Evolutionary conservation across 2,329 filamentous ascomycete genomes (phyloP).

Genomic region (Xylaria sp.): DNA sequence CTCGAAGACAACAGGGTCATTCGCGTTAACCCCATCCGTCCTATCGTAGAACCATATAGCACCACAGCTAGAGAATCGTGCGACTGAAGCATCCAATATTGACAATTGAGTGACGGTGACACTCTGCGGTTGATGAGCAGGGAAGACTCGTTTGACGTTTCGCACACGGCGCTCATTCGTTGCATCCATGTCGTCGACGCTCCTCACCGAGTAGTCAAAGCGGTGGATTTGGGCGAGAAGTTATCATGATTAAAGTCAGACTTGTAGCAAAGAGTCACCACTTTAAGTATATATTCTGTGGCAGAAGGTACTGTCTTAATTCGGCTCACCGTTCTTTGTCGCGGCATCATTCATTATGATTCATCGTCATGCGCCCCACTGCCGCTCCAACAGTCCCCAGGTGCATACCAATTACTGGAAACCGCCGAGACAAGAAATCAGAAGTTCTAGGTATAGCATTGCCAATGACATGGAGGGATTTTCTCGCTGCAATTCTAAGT

Average conservation of each 20-base stretch:
- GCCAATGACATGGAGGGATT: no score
- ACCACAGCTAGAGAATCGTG: constrained; percentile 54
- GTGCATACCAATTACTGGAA: no score
- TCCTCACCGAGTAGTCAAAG: neutral
- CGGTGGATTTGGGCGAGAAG: no score
- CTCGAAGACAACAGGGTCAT: constrained; percentile 35
- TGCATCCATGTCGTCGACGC: constrained; percentile 11
- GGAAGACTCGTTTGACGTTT: constrained; percentile 40
- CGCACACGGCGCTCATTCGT: constrained; percentile 30
- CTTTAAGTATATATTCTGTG: neutral
- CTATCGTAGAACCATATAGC: constrained; percentile 59
- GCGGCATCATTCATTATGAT: constrained; percentile 24
- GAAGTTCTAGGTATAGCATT: no score
- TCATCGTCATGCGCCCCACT: constrained; percentile 18
- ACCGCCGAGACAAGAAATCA: no score
- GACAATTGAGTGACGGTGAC: constrained; percentile 48
- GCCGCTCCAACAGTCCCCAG: no score
- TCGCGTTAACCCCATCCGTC: constrained; percentile 32
- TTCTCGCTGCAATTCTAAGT: no score
- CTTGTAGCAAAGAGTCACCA: no score
- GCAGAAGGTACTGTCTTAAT: neutral
- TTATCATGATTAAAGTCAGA: no score
- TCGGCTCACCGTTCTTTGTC: neutral
- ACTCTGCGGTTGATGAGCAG: constrained; percentile 18
- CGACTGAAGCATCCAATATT: constrained; percentile 57